phyloP scores from a whole-genome alignment of 352 stramenopile species.

The Pythium monospermum region DNA sequence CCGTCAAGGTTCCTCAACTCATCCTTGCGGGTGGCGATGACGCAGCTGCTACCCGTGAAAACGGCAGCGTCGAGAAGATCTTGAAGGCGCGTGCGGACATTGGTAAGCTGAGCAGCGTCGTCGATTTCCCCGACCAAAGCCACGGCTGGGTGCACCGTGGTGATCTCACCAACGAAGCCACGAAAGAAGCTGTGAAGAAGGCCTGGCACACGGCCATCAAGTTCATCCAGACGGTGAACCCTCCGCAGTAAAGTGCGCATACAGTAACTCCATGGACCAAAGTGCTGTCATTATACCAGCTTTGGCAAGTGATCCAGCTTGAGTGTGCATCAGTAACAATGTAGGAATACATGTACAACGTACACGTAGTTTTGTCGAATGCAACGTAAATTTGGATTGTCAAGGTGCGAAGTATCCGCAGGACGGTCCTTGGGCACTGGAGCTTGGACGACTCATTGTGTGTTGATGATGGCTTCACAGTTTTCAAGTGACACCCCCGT shows the following conservation, averaged over 20 bases:
- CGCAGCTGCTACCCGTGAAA: conserved; percentile 55
- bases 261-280: too few species aligned
- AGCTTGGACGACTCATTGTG: too few species aligned
- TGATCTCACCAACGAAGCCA: conserved; percentile 62
- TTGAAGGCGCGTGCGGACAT: conserved; percentile 27
- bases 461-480: too few species aligned
- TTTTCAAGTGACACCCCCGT: too few species aligned
- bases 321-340: too few species aligned
- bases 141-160: conserved; percentile 84
- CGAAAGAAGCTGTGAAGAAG: conserved; percentile 47
- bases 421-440: too few species aligned
- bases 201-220: conserved; percentile 41
- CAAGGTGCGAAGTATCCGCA: too few species aligned
- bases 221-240: conserved; percentile 33
- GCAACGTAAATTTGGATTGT: too few species aligned
- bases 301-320: too few species aligned
- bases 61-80: conserved; percentile 73
- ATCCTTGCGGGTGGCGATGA: conserved; percentile 67
- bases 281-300: too few species aligned
- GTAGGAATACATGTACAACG: too few species aligned
- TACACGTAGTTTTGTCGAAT: too few species aligned
- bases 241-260: conserved; percentile 18
- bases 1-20: conserved; percentile 71
- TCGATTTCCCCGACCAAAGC: conserved; percentile 64
- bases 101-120: conserved; percentile 44